Conservation (phyloP, 2,329 filamentous ascomycete species). For the Cadophora luteo-olivacea region DNA sequence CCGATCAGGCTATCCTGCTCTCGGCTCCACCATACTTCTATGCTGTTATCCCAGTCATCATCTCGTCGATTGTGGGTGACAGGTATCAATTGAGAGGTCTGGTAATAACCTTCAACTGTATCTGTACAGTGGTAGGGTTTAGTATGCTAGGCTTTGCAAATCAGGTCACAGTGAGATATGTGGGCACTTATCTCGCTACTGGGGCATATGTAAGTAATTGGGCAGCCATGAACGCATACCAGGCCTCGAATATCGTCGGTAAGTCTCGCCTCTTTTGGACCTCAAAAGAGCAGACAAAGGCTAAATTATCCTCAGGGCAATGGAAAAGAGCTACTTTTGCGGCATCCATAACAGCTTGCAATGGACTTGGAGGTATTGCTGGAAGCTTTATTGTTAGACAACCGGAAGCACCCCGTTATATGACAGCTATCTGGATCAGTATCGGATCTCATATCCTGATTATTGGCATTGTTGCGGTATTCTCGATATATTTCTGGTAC, state of each 20-base stretch:
- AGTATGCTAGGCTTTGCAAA: constrained; percentile 42
- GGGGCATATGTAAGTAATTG: constrained; percentile 81
- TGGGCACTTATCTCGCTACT: constrained; percentile 54
- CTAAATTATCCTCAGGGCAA: constrained; percentile 57
- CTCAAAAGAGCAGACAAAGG: not conserved
- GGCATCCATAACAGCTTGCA: constrained; percentile 77
- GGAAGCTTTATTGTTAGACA: constrained; percentile 71
- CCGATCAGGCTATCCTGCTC: constrained; percentile 59
- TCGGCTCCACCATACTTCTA: constrained; percentile 60
- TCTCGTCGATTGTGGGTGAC: constrained; percentile 64
- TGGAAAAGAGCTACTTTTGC: constrained; percentile 87
- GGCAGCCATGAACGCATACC: constrained; percentile 77
- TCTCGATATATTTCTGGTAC: constrained; percentile 59
- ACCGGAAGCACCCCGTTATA: constrained; percentile 66
- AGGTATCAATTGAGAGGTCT: constrained; percentile 52
- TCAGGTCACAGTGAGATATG: constrained; percentile 41
- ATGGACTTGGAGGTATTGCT: constrained; percentile 80
- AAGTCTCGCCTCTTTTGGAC: constrained; percentile 1
- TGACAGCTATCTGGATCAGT: constrained; percentile 71
- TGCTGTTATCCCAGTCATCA: constrained; percentile 54
- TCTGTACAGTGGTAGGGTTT: constrained; percentile 41
- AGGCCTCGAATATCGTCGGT: constrained; percentile 84
- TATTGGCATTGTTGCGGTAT: constrained; percentile 57
- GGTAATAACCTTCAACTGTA: constrained; percentile 43
- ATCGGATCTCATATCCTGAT: constrained; percentile 69